These are phyloP conservation scores for Aspergillus sp. DNA, from an alignment of 2,329 filamentous ascomycete genomes.

Conservation along the genomic window DNA sequence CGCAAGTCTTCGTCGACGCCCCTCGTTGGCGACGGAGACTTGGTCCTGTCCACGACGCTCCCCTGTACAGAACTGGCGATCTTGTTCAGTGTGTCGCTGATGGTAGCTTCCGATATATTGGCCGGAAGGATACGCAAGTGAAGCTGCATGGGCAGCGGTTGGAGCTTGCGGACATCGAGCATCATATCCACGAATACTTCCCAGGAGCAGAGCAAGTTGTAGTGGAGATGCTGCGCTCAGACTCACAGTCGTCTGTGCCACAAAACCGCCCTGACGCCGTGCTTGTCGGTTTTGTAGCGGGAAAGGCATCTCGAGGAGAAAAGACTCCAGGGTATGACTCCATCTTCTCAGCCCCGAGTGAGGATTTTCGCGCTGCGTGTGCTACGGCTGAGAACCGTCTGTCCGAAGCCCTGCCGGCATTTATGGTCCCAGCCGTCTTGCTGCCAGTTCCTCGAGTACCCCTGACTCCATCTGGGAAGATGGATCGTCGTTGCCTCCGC, in stretches of 20 bases:
- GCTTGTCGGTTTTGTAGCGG: not conserved
- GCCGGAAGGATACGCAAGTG: conserved; percentile 15
- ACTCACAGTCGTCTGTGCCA: not conserved
- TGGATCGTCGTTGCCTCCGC: conserved; percentile 29
- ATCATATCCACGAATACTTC: not conserved
- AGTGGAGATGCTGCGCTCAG: not conserved
- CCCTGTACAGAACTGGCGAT: conserved; percentile 33
- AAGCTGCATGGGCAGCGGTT: conserved; percentile 27
- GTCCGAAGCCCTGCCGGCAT: conserved; percentile 14
- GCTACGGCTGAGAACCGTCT: not conserved
- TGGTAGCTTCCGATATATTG: conserved; percentile 4
- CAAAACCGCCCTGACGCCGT: not conserved
- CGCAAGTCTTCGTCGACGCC: conserved; percentile 21
- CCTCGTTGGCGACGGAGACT: conserved; percentile 17
- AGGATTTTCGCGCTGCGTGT: not conserved
- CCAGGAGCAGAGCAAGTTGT: not conserved
- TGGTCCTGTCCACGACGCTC: not conserved
- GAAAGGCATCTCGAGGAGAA: too few species aligned
- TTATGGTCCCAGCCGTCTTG: conserved; percentile 37
- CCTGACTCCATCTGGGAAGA: conserved; percentile 39
- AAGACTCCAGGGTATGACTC: too few species aligned
- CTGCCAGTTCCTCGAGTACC: conserved; percentile 36
- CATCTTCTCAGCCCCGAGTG: not conserved
- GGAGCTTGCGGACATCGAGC: conserved; percentile 28
- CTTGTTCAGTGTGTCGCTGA: conserved; percentile 25